Percentiles rank a stretch among this genome's conserved stretches.
Conservation (phyloP, 805 yeast genomes). For the Candida succiphila region DNA sequence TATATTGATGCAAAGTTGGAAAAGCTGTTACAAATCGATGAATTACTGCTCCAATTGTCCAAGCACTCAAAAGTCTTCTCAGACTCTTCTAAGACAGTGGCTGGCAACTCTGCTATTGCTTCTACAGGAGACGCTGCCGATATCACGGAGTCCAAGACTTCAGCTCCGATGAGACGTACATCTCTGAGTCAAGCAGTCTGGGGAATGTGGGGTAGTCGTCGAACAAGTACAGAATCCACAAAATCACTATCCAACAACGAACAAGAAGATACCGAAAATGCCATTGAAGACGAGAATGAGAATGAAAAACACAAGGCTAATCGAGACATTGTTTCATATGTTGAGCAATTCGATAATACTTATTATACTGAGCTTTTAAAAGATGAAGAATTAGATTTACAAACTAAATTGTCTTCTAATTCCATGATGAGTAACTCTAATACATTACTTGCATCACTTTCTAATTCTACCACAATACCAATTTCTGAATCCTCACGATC, state of each 20-base stretch:
- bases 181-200: constrained; percentile 4
- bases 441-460: not conserved
- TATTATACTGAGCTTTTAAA: constrained; percentile 3
- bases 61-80: no score
- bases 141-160: not conserved
- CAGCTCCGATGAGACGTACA: not conserved
- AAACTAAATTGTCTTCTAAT: constrained; percentile 3
- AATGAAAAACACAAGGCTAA: not conserved
- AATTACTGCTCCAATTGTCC: constrained; percentile 2
- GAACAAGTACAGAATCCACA: not conserved
- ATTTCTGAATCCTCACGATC: not conserved
- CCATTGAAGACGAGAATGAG: not conserved
- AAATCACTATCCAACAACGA: not conserved
- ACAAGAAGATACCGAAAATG: not conserved
- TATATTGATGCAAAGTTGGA: constrained; percentile 5
- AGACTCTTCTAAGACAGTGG: not conserved
- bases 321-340: not conserved
- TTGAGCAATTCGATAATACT: constrained; percentile 2
- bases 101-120: not conserved
- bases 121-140: not conserved
- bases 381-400: constrained; percentile 8
- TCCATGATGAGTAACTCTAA: not conserved
- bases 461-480: not conserved
- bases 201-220: constrained; percentile 6
- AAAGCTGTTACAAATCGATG: constrained; percentile 11